Conservation (phyloP, 306 rosid species). For the Lathyrus aphaca region DNA sequence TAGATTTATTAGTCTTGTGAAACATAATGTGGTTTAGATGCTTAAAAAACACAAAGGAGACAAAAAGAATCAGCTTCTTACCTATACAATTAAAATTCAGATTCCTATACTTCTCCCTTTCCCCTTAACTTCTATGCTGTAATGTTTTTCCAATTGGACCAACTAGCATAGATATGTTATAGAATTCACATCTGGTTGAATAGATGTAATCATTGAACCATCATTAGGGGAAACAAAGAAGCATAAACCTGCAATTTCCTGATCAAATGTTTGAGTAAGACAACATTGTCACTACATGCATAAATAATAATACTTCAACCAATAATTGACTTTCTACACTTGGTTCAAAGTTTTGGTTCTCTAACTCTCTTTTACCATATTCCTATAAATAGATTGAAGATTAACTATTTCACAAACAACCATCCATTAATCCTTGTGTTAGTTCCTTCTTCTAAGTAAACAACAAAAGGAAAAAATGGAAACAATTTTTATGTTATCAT, state of each 20-base stretch:
- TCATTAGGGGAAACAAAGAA: no score
- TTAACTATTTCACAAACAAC: constrained; percentile 32
- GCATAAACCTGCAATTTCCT: neutral
- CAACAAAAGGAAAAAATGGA: constrained; percentile 39
- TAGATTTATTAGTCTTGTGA: constrained; percentile 43
- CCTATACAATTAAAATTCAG: constrained; percentile 37
- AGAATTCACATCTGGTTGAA: no score
- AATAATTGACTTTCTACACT: constrained; percentile 13
- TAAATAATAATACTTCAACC: neutral
- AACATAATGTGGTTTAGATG: constrained; percentile 33
- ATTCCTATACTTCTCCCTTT: constrained; percentile 32
- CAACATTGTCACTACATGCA: constrained; percentile 53
- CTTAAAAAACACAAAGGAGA: constrained; percentile 26
- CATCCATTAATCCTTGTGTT: constrained; percentile 34
- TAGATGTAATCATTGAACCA: no score
- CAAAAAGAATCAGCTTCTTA: constrained; percentile 46
- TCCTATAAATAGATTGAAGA: constrained; percentile 46
- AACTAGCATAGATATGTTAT: no score
- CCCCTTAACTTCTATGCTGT: constrained; percentile 25
- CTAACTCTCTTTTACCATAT: constrained; percentile 24
- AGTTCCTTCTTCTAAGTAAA: constrained; percentile 14
- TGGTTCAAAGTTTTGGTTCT: neutral
- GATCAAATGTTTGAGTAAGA: constrained; percentile 34
- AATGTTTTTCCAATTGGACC: neutral
- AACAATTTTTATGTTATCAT: constrained; percentile 19